Base-by-base conservation (phyloP, 805 yeast species). In the Candida manassasensis region DNA sequence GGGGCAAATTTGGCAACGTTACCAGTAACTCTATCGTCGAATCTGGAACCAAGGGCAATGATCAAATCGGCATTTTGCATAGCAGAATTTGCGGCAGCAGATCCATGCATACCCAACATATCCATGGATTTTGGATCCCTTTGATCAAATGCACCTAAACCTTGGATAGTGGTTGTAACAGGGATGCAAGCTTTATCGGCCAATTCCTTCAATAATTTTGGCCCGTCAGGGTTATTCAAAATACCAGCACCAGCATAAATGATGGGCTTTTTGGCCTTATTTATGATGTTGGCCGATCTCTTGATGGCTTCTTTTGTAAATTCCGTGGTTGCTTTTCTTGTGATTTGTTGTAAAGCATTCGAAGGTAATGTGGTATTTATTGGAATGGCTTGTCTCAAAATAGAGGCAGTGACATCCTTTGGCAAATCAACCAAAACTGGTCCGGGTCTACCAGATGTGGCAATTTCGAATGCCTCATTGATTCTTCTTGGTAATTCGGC, bases 71-170 rank as follows among this genome's bases (percentile, higher is more conserved):
- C 96, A 40, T 79, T 72, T 69, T 93, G 98, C 49, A 93, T 82
- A 35, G 97, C 94, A 53, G 84, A 59, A 72, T 93, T 93, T 49
- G 98, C 98, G 50, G 88, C 87, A 34, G 88, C 96, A 42, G 81
- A 75, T 46, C 98, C 98, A 64, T 93, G 98, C 98, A 93, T 93
- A 52, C 98, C 98, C 48, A 93, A 75, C 94, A 93, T 87, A 62
- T 90, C 96, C 47, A 93, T 66, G 17, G 96, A 82, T 62, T 88
- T 87, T 45, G 80, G 81, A 63, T 89, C 95, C 43, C 72, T 75
- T 69, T 93, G 97, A 64, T 93, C 96, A 53, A 81, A 93, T 6
- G 94, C 84, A 50, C 98, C 98, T 45, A 93, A 73, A 38, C 84
- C 97, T 65, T 89, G 97, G 39, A 93, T 60, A 35, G 97, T 84